These are phyloP conservation scores for Cucurbita argyrosperma DNA, from an alignment of 306 rosid genomes.

Conservation along the genomic window DNA sequence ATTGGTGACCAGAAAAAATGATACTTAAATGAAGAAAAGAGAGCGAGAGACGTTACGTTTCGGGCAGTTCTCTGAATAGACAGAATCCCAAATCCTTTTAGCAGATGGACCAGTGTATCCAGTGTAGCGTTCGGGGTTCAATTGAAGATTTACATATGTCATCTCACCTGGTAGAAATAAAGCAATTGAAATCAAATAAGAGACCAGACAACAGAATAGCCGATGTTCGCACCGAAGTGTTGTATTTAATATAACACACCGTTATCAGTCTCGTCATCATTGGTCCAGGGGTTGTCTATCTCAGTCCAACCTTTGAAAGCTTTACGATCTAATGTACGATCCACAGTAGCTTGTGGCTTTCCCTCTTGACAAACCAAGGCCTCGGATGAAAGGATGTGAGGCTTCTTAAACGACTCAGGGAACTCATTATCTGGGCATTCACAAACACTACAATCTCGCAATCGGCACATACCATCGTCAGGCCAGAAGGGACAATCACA, in stretches of 20 bases:
- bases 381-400: conserved; percentile 43
- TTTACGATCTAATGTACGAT: conserved; percentile 72
- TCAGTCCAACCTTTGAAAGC: conserved; percentile 86
- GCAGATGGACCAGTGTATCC: conserved; percentile 93
- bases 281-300: conserved; percentile 87
- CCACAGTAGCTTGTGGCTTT: conserved; percentile 89
- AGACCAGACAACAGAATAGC: not conserved
- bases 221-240: not conserved
- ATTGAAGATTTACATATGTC: conserved; percentile 90
- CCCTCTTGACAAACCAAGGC: conserved; percentile 90
- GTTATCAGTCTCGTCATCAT: conserved; percentile 83
- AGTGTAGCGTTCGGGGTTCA: conserved; percentile 90
- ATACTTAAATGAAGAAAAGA: not conserved
- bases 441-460: conserved; percentile 96
- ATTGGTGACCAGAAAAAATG: not conserved
- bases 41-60: conserved; percentile 43
- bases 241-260: conserved; percentile 22
- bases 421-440: conserved; percentile 89
- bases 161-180: conserved; percentile 38
- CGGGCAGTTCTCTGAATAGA: conserved; percentile 92
- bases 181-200: not conserved
- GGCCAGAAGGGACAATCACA: conserved; percentile 99
- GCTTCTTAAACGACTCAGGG: conserved; percentile 71
- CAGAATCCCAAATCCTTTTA: conserved; percentile 87
- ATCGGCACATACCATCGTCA: conserved; percentile 93